Base-by-base conservation (phyloP, 345 rosid genomes). In the Lenwebbia sp. region DNA sequence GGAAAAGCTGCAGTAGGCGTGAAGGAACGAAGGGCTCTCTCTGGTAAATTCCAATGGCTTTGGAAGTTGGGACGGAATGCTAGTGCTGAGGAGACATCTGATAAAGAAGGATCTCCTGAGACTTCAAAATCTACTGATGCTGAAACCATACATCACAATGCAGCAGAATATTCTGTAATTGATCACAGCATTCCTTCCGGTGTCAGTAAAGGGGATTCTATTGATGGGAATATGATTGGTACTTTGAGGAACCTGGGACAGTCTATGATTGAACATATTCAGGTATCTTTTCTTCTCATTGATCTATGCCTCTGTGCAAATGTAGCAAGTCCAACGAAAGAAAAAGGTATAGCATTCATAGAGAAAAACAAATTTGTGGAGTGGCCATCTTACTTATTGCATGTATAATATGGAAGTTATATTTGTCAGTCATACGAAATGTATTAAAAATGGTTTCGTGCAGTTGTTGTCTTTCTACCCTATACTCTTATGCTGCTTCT, bases 261-360 rank as follows among this genome's bases (percentile, higher is more conserved):
- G 57, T 92, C 98, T 57, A 97, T 97, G 99, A 93, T 96, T 14
- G 99, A 96, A 87, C 98, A 96, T 82, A 94, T 97, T 91, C 99
- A 97, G 99, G 99, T 97, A 91, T 37, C 41, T 88, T 51, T 28
- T 47, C 76, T 23, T 23, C 12, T 33, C 23, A 17, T 52, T 25
- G 54, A 54, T 50, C 51, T n/a, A 17, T 5, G 49, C 57, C 40
- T 84, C 22, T 54, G n/a, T 21, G 49, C n/a, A 81, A 44, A 84
- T 70, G 54, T 44, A 26, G 41, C 47, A 19, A 37, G 40, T 70
- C 47, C 81, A 22, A 70, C 7, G 12, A 70, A 70, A 70, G 47
- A 22, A 70, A 82, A 83, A 83, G 26, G 47, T 8, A 19, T 37
- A 5, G 13, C 47, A 70, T 70, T 70, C 81, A 70, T 70, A 17